Evolutionary conservation across 1,139 yeast species (phyloP).

Genomic region (Pichia sorboxylosa): DNA sequence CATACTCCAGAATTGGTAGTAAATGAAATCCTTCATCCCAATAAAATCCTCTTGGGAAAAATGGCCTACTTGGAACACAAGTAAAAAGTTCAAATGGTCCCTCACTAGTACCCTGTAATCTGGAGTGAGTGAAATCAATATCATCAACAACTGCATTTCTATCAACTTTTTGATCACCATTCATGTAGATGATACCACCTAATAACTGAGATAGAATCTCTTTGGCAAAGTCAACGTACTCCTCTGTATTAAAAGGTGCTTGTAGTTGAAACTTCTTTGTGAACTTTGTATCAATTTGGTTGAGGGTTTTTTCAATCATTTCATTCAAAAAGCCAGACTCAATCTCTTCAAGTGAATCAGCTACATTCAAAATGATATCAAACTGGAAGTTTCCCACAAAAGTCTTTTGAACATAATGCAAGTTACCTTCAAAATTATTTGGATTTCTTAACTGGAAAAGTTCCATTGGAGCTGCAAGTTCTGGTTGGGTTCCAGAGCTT

Average conservation of each 20-base stretch:
- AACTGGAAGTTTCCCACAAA: constrained; percentile 71
- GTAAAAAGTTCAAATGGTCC: constrained; percentile 69
- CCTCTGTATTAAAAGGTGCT: constrained; percentile 40
- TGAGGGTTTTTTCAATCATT: constrained; percentile 29
- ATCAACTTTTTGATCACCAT: constrained; percentile 83
- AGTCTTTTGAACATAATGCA: constrained; percentile 68
- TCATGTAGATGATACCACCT: constrained; percentile 83
- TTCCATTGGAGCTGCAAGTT: constrained; percentile 33
- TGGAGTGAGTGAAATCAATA: constrained; percentile 44
- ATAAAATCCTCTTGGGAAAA: constrained; percentile 91
- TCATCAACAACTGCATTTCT: constrained; percentile 59
- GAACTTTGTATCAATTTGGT: constrained; percentile 46
- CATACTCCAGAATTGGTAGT: constrained; percentile 71
- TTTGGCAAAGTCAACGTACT: constrained; percentile 52
- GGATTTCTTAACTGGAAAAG: constrained; percentile 48
- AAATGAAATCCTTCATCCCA: constrained; percentile 99
- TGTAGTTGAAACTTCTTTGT: constrained; percentile 39
- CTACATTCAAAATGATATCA: constrained; percentile 50
- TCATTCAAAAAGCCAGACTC: constrained; percentile 28
- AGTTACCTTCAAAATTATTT: constrained; percentile 56
- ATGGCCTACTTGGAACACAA: constrained; percentile 84
- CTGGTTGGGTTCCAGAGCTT: constrained; percentile 22
- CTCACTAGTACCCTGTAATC: constrained; percentile 42
- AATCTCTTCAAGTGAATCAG: constrained; percentile 33
- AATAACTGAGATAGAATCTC: constrained; percentile 70